Evolutionary conservation across 2,329 filamentous ascomycete species (phyloP).

Genomic region (Venturia carpophila): DNA sequence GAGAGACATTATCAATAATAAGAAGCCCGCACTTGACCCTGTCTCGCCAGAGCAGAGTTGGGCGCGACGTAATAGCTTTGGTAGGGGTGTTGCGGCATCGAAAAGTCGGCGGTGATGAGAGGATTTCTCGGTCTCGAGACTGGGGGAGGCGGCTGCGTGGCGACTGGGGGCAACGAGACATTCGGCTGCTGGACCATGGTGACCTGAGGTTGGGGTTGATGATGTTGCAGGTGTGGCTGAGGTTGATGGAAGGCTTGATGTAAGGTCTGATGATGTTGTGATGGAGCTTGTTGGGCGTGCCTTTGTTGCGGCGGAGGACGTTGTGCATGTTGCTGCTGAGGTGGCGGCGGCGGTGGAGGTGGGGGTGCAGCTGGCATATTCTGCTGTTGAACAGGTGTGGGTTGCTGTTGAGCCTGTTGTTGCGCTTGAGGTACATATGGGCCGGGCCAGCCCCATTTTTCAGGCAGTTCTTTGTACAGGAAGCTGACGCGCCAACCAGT

Average conservation of each 20-base stretch:
- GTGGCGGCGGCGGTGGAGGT: conserved; percentile 16
- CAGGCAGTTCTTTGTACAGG: conserved; percentile 64
- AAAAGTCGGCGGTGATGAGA: conserved; percentile 65
- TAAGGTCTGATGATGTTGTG: conserved; percentile 21
- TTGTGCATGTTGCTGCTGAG: conserved; percentile 21
- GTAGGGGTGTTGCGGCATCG: conserved; percentile 70
- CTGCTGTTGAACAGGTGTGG: conserved; percentile 15
- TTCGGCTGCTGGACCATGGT: conserved; percentile 21
- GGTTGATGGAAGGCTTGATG: conserved; percentile 22
- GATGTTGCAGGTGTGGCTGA: conserved; percentile 26
- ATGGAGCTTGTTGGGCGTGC: conserved; percentile 5
- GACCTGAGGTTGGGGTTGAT: conserved; percentile 20
- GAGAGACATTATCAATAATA: conserved; percentile 12
- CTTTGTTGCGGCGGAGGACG: conserved; percentile 18
- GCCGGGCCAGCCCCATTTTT: conserved; percentile 63
- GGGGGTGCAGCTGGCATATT: conserved; percentile 5
- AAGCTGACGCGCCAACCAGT: conserved; percentile 72
- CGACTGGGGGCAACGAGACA: conserved; percentile 45
- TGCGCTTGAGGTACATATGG: conserved; percentile 16
- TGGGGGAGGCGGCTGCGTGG: conserved; percentile 47
- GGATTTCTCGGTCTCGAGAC: conserved; percentile 31
- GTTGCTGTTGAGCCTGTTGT: conserved; percentile 20
- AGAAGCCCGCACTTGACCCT: conserved; percentile 16
- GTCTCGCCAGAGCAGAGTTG: conserved; percentile 35
- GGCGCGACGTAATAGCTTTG: conserved; percentile 73